Percentiles rank a stretch among this genome's conserved stretches.
Evolutionary conservation across 2,329 filamentous ascomycete species (phyloP).

Genomic region (Fusarium tjaetaba): DNA sequence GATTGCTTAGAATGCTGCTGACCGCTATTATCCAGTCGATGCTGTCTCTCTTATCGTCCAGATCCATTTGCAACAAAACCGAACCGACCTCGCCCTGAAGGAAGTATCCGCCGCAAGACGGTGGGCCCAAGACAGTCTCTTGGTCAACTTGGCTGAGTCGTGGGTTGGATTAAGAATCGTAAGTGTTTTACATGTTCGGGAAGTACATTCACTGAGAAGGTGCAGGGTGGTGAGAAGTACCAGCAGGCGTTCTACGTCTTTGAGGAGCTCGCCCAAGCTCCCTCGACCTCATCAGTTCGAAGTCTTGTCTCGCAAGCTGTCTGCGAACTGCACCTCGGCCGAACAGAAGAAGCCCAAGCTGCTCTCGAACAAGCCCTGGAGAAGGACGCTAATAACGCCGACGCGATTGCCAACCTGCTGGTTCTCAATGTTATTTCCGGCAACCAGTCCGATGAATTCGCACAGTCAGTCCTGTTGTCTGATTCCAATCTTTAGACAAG

Average conservation of each 20-base stretch:
- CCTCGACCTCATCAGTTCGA: slow-evolving; percentile 79
- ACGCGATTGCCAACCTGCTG: slow-evolving; percentile 83
- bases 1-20: slow-evolving; percentile 30
- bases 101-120: slow-evolving; percentile 86
- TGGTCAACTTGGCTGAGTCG: slow-evolving; percentile 94
- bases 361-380: slow-evolving; percentile 83
- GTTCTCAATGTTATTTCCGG: slow-evolving; percentile 83
- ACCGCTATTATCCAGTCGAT: slow-evolving; percentile 60
- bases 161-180: slow-evolving; percentile 93
- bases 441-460: slow-evolving; percentile 72
- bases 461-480: slow-evolving; percentile 61
- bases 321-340: slow-evolving; percentile 88
- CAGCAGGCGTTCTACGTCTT: slow-evolving; percentile 98
- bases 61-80: slow-evolving; percentile 91
- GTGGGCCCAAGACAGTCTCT: slow-evolving; percentile 93
- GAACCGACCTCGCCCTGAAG: slow-evolving; percentile 88
- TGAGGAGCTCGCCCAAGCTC: slow-evolving; percentile 91
- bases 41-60: slow-evolving; percentile 90
- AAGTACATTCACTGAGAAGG: slow-evolving; percentile 40
- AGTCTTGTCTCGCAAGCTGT: slow-evolving; percentile 89
- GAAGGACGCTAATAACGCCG: slow-evolving; percentile 75
- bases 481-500: neutral
- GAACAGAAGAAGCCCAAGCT: slow-evolving; percentile 87
- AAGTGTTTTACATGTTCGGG: slow-evolving; percentile 40
- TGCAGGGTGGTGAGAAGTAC: slow-evolving; percentile 90